Conservation (phyloP, 306 rosid species). For the Gynostemma pentaphyllum region DNA sequence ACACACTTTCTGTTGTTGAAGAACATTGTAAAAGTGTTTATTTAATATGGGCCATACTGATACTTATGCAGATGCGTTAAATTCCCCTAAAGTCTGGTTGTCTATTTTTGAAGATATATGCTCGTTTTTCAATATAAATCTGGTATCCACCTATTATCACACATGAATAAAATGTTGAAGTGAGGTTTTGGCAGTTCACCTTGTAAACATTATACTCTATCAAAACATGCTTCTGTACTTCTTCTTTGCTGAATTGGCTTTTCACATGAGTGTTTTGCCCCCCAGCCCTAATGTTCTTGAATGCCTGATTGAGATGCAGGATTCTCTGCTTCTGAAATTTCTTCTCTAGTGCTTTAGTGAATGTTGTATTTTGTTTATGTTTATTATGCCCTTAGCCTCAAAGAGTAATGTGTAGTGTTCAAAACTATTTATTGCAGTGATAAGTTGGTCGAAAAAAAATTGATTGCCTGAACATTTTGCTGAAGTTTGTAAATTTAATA, state of each 20-base stretch:
- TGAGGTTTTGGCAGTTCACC: constrained; percentile 1
- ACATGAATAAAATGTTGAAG: neutral
- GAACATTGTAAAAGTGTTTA: neutral
- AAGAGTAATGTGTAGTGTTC: neutral
- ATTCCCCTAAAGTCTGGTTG: neutral
- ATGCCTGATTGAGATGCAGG: neutral
- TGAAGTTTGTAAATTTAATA: neutral
- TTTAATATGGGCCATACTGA: neutral
- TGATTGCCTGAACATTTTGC: neutral
- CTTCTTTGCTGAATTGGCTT: neutral
- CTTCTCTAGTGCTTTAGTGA: neutral
- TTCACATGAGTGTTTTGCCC: neutral
- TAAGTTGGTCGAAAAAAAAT: neutral
- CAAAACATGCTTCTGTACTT: neutral
- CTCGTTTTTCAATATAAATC: neutral
- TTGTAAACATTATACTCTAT: neutral
- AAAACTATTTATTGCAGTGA: neutral
- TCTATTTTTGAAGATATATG: neutral
- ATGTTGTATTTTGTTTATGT: neutral
- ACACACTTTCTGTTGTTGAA: neutral
- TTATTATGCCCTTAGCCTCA: neutral
- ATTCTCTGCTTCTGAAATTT: neutral
- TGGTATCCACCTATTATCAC: neutral
- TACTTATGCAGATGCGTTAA: neutral
- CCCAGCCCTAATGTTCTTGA: neutral